Evolutionary conservation across 306 rosid species (phyloP), one percentile per base, ranked within the genome.

Genomic region (Glycyrrhiza uralensis): DNA sequence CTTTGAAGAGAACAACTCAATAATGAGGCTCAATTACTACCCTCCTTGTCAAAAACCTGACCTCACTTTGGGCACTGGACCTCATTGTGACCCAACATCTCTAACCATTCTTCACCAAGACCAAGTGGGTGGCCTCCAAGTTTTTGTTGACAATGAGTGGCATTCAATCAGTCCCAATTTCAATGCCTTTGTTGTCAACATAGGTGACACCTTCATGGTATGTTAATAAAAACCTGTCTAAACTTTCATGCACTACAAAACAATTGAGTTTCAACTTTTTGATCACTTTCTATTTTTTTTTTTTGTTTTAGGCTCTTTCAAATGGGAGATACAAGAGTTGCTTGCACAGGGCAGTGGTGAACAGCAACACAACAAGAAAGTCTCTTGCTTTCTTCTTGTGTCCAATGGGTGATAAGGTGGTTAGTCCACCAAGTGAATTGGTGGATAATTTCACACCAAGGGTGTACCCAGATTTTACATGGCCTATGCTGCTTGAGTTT

Each of bases 151-250:
- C 69, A 79, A 86, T 2, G 69, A 89, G 79, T 94, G 99, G 99
- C 89, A 81, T 24, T 81, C 90, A 68, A 84, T 94, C 33, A 62
- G 26, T 71, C 97, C 99, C 5, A 91, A 94, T 51, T 86, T 76
- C 78, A 81, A 94, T 68, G 90, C 97, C 47, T 91, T 93, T 77
- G 98, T 93, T 45, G 90, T 93, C 71, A 93, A 93, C 74, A 90
- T 93, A n/a, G 99, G 99, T 14, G 99, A 94, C 83, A 94, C 97
- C 44, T 94, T 94, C 93, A 94, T 88, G 99, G 98, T 89, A 80
- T 19, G 58, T 42, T 10, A 14, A n/a, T n/a, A 23, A 5, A 26
- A 58, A 20, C 4, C 57, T 22, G 4, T 32, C 32, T 59, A 14
- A 4, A 12, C 17, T 39, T 38, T 24, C 59, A 30, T 49, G 35